Base-by-base conservation (phyloP, 139 green algal species). In the Chlamydomonas urium region DNA sequence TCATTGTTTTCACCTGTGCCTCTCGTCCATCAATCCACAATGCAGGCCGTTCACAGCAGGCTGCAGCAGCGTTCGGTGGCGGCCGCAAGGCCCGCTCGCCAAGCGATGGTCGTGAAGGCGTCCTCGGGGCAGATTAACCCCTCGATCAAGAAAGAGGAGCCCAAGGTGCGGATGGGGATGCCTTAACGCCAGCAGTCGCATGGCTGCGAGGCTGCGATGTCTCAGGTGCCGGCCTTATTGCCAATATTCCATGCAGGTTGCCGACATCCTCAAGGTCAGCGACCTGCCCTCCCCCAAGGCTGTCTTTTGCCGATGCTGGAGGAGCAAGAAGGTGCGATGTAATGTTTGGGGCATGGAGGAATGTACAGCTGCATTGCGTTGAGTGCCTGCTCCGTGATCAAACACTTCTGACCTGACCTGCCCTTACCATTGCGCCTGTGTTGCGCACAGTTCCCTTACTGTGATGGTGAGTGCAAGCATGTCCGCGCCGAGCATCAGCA, bases 241-340 rank as follows among this genome's bases (percentile, higher is more conserved):
- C 26, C 28, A 29, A 17, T 8, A 32, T 65, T 36, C 19, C 19
- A 65, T 70, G 63, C 63, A 70, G 63, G 66, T 87, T 21, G 83
- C 81, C 2, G 81, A 83, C 47, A 81, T 79, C 29, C 10, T 86
- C 2, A 86, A 82, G 58, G 68, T 34, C 8, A 38, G 71, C 10
- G 80, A 86, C n/a, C 53, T 89, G 53, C 71, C 74, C n/a, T n/a
- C n/a, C 24, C 24, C 37, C 38, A 56, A 88, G 80, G 80, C 76
- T 38, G 80, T 87, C 3, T 82, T 82, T 58, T 93, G 86, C 82
- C 74, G 88, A 23, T 93, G 88, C 81, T 93, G 88, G 87, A 80
- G 67, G 59, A 82, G 63, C 4, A 69, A 69, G 66, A 92, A 35
- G 59, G 79, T 85, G 68, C 36, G 76, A 24, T 26, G 45, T 56